phyloP scores from a whole-genome alignment of 2,329 filamentous ascomycete genomes.

The Incumbomyces lentus region DNA sequence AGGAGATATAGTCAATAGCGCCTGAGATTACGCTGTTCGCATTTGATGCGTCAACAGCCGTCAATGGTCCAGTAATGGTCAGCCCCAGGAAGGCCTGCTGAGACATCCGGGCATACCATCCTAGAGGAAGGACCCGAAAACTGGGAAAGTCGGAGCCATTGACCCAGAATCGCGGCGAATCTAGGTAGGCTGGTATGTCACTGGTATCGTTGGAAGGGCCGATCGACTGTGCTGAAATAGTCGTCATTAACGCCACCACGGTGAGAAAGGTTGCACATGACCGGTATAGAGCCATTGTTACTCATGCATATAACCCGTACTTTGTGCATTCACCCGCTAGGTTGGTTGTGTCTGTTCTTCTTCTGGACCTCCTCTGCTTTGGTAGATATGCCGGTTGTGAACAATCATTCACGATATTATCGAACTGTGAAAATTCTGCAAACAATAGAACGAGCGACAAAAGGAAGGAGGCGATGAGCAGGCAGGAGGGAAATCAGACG shows the following conservation, averaged over 20 bases:
- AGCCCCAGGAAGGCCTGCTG: constrained; percentile 13
- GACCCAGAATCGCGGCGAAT: constrained; percentile 17
- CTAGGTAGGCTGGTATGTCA: constrained; percentile 14
- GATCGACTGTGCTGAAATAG: constrained; percentile 13
- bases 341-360: too few relatives aligned
- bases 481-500: too few relatives aligned
- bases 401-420: too few relatives aligned
- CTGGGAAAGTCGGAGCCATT: constrained; percentile 15
- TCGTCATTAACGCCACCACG: constrained; percentile 5
- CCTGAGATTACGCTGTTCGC: constrained; percentile 13
- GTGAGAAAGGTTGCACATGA: constrained; percentile 1
- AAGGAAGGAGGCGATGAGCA: too few relatives aligned
- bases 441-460: too few relatives aligned
- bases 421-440: too few relatives aligned
- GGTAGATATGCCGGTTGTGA: too few relatives aligned
- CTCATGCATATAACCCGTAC: too few relatives aligned
- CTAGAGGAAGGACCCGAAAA: constrained; percentile 15
- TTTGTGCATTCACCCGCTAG: too few relatives aligned
- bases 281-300: background rate
- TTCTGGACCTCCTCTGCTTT: too few relatives aligned
- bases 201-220: constrained; percentile 15
- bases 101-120: constrained; percentile 14
- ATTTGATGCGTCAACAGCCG: constrained; percentile 16
- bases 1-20: constrained; percentile 31
- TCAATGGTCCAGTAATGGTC: constrained; percentile 12